Base-by-base conservation (phyloP, 257 asterid genomes). In the Sherardia arvensis region DNA sequence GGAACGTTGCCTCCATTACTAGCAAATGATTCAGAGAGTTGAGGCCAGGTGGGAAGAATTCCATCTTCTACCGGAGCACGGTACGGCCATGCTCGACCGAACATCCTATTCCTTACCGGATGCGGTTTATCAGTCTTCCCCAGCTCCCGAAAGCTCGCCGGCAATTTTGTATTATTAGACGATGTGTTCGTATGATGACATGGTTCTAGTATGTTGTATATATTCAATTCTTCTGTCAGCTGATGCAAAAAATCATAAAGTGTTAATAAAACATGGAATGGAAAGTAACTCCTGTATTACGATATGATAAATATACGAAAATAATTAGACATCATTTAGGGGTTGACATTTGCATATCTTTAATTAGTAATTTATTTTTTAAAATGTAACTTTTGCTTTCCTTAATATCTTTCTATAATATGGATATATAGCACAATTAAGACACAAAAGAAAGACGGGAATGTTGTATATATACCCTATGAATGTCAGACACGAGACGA, bases 1-100 rank as follows among this genome's bases (percentile, higher is more conserved):
- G 87, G 85, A 62, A 81, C 84, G 0, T 2, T 8, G 53, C 49
- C 6, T 38, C 40, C 59, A 25, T 10, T 1, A 18, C 0, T 22
- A 1, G 3, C 25, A 40, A 48, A 48, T 1, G 68, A 48, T 11
- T 66, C 30, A 67, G 75, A 62, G 21, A 81, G 58, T 15, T 81
- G 75, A 8, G 85, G 77, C 91, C 87, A 84, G 4, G 67, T 17
- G 0, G 85, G 81, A 61, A 84, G 21, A 28, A 69, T 45, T 12
- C 91, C 91, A 14, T 72, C 82, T 36, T 53, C 67, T 7, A 81
- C 83, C 7, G 81, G 83, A 22, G 87, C 87, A 32, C 81, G 84
- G 28, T 71, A 79, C 28, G 91, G 91, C 91, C 91, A 79, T 21
- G 87, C 83, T 20, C 87, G 87, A 0, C 91, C 91, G 26, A 73